Base-by-base conservation (phyloP, 441 rosid genomes). In the California macrophylla region DNA sequence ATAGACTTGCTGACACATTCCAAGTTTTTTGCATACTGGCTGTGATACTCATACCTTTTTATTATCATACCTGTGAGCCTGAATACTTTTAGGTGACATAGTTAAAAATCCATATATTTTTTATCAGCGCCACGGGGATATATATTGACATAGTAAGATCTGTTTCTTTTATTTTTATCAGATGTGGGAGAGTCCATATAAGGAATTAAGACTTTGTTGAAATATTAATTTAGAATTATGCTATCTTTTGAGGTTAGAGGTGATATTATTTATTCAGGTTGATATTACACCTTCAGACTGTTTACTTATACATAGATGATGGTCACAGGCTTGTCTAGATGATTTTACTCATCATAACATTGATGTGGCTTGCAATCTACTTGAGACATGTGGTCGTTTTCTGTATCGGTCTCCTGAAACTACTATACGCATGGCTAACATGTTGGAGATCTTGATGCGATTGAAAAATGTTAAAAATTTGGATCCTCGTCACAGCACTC, bases 391-490 rank as follows among this genome's bases (percentile, higher is more conserved):
- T 77, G 99, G 99, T 28, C 96, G 97, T 70, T 96, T 93, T 82
- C 87, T 96, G 66, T 96, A 93, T 73, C 96, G 97, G 26, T 95
- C 99, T 79, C 94, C 98, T 69, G 99, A 95, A 82, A 95, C 98
- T 80, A 75, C 88, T 32, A 81, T 89, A 45, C 87, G 97, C 76
- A 92, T 95, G 98, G 86, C 96, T 72, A 95, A 92, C 79, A 92
- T 95, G 97, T 80, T 92, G 83, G 99, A 96, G 85, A 96, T 96
- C 79, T 81, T 96, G 78, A 93, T 96, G 98, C 99, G 99, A 71
- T 82, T 96, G 85, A 96, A 96, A 87, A 96, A 96, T 85, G 99
- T 96, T 40, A 96, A 96, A 80, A 92, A 91, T 83, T 81, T 96
- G 86, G 98, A 93, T 82, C 98, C 98, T 64, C 95, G 99, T 54